Evolutionary conservation across 2,329 filamentous ascomycete species (phyloP), one percentile per base, ranked within the genome.

Genomic region (Xenosphaeropsis pyriputrescens): DNA sequence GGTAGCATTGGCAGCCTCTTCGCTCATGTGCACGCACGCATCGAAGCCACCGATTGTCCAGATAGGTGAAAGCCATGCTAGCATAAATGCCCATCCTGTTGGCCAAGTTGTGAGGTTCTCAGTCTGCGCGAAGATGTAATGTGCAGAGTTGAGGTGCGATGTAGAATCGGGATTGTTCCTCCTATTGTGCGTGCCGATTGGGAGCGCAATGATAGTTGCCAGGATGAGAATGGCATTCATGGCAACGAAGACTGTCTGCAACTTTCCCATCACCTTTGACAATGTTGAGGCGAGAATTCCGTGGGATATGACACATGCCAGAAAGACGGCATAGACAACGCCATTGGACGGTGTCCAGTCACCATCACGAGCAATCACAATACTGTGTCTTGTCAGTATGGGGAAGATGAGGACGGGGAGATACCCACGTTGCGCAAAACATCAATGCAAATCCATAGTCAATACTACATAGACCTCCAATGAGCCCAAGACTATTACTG

Each of bases 391-490:
- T 11, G 32, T 49, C 30, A 47, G 38, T 22, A 30, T 11, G 35
- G 13, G 13, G 13, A 16, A 2, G 16, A 26, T 26, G 16, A 32
- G n/a, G 14, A 15, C 26, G 29, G 29, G 11, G 14, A 12, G 13
- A 11, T 2, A 47, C 53, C 37, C 50, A 57, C 50, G 74, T 67
- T 2, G 70, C 70, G 18, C 73, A 61, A 36, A 75, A 64, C 69
- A 74, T 74, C 30, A 70, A 53, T 2, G 68, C 62, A 47, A 71
- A 70, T 1, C 68, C 51, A 45, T 56, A 78, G 49, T 77, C 72
- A 43, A 76, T 70, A 17, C 69, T 73, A 52, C 72, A 77, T 12
- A 76, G 58, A 5, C 72, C 72, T 22, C 70, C 72, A n/a, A 77
- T 61, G 7, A 75, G 52, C 6, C 72, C 72, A 14, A 77, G 58